Evolutionary conservation across 73 alveolate species (phyloP), one percentile per base, ranked within the genome.

Genomic region (Symbiodinium pilosum): DNA sequence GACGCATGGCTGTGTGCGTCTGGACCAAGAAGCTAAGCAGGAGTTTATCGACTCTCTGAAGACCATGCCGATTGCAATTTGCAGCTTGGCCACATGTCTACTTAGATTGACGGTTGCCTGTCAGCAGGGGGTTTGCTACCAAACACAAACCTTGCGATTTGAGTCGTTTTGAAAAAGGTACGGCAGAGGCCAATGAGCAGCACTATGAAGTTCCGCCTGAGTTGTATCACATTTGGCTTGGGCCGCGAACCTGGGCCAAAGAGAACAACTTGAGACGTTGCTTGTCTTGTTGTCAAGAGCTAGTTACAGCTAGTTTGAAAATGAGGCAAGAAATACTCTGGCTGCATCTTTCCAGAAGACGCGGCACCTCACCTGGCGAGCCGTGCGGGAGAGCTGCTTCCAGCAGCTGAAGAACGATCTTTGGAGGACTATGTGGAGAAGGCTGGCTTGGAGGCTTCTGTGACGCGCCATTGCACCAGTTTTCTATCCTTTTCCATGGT

Each of bases 161-260:
- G n/a, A n/a, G n/a, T n/a, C n/a, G n/a, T n/a, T n/a, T n/a, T n/a
- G n/a, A n/a, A n/a, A n/a, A 18, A 64, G 81, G 81, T 4, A 64
- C 95, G 24, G 73, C 95, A 14, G 73, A 88, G 68, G 95, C 95
- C n/a, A 88, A 88, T 44, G 95, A 88, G 73, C 95, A 88, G 95
- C 95, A 88, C 86, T 88, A 88, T 43, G 95, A 88, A 86, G 95
- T 88, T 56, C 95, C 95, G 32, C 86, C 95, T 6, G 95, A 88
- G 43, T 86, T 88, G 86, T 88, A 88, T 68, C 95, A 88, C 44
- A 40, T 88, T 40, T 88, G 95, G 95, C 86, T 88, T 4, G 95
- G 95, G 14, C 95, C 95, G 6, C 34, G 95, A 20, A 14, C 38
- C 81, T 5, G 30, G 81, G 39, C 14, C 14, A 47, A 47, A 47